phyloP scores from a whole-genome alignment of 345 rosid species.

The Litchi chinensis region DNA sequence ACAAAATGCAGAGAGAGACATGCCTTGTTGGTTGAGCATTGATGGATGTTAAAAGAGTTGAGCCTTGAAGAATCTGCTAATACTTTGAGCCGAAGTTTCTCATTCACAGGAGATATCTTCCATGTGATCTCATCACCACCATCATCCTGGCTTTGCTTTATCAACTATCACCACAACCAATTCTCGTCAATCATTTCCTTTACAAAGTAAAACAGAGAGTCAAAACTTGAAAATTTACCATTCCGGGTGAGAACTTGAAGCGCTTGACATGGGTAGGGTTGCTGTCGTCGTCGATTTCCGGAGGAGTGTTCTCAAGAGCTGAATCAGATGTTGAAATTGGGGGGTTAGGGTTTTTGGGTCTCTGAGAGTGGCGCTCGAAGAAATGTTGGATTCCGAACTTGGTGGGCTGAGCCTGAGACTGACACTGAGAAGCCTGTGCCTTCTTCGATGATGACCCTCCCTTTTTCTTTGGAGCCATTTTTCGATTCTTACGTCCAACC shows the following conservation, averaged over 20 bases:
- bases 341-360: slow-evolving; percentile 28
- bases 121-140: slow-evolving; percentile 82
- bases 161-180: slow-evolving; percentile 46
- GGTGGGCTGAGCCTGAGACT: slow-evolving; percentile 48
- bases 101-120: slow-evolving; percentile 92
- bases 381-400: slow-evolving; percentile 81
- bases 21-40: slow-evolving; percentile 66
- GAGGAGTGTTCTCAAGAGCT: slow-evolving; percentile 10
- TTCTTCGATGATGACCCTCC: slow-evolving; percentile 46
- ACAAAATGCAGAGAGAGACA: slow-evolving; percentile 10
- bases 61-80: slow-evolving; percentile 55
- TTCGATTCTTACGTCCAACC: not conserved
- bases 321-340: not conserved
- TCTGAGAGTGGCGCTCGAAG: slow-evolving; percentile 75
- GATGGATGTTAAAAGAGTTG: slow-evolving; percentile 46
- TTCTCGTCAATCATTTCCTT: not conserved
- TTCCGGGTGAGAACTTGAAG: slow-evolving; percentile 86
- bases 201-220: not conserved
- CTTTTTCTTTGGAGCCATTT: slow-evolving; percentile 81
- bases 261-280: slow-evolving; percentile 43
- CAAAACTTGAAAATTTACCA: slow-evolving; percentile 45
- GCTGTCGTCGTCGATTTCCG: slow-evolving; percentile 24
- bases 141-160: slow-evolving; percentile 94
- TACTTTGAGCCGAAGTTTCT: slow-evolving; percentile 63
- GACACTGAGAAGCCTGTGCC: slow-evolving; percentile 38